Evolutionary conservation across 805 yeast genomes (phyloP).

Genomic region (Ogataea pini): DNA sequence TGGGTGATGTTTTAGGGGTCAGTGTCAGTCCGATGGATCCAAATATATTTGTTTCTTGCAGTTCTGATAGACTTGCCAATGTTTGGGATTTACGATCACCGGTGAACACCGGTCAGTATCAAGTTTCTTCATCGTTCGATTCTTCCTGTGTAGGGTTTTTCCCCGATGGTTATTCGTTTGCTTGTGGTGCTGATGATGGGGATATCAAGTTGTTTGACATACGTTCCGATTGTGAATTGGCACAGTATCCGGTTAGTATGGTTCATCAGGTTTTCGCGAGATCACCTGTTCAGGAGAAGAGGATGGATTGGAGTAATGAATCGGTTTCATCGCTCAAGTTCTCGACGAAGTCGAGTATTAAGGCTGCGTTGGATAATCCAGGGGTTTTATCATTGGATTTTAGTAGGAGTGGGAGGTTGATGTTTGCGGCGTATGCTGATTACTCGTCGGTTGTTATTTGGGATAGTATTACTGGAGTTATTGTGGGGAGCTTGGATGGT

Average conservation of each 20-base stretch:
- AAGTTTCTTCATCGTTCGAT: conserved; percentile 55
- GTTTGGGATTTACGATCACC: conserved; percentile 65
- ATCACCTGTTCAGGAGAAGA: conserved; percentile 5
- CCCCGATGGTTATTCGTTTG: conserved; percentile 70
- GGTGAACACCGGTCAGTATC: conserved; percentile 41
- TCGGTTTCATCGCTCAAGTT: conserved; percentile 26
- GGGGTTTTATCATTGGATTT: conserved; percentile 75
- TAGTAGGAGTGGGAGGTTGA: conserved; percentile 69
- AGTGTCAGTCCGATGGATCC: conserved; percentile 30
- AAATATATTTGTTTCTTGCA: conserved; percentile 56
- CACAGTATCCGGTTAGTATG: conserved; percentile 39
- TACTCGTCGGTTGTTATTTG: conserved; percentile 66
- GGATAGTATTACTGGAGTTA: conserved; percentile 68
- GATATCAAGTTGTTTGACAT: conserved; percentile 68
- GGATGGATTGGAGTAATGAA: conserved; percentile 14
- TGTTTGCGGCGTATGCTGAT: conserved; percentile 77
- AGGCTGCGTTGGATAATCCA: conserved; percentile 51
- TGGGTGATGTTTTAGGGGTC: conserved; percentile 68
- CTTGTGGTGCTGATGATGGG: conserved; percentile 81
- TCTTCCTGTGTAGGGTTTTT: conserved; percentile 61
- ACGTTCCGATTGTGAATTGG: conserved; percentile 71
- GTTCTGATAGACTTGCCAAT: conserved; percentile 68
- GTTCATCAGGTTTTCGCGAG: conserved; percentile 13
- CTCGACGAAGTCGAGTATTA: conserved; percentile 30
- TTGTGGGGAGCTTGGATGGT: conserved; percentile 66